These are phyloP conservation scores for Austroboletus eburneus DNA, from an alignment of 768 basidiomycete species.

Conservation along the genomic window DNA sequence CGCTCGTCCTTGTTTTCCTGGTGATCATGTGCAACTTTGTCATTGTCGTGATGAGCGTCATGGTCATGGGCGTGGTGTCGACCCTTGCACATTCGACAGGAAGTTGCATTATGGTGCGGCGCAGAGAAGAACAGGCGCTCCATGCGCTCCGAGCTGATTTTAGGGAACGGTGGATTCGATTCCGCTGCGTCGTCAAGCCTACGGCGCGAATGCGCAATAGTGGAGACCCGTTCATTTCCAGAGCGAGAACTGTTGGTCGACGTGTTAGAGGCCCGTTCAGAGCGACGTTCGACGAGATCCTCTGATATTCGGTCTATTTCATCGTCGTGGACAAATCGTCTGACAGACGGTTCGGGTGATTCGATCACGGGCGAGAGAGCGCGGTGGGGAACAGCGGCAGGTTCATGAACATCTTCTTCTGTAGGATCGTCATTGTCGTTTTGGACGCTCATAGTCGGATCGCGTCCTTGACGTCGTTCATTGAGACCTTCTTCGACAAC, in stretches of 20 bases:
- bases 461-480: conserved; percentile 58
- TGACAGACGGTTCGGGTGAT: conserved; percentile 8
- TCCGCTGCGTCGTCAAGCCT: conserved; percentile 28
- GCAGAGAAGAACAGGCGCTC: conserved; percentile 81
- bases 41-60: conserved; percentile 34
- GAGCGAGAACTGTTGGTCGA: conserved; percentile 17
- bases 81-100: conserved; percentile 60
- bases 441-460: no score
- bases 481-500: conserved; percentile 85
- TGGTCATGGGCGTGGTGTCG: conserved; percentile 43
- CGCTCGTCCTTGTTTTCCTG: conserved; percentile 14
- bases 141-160: conserved; percentile 72
- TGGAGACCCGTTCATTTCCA: conserved; percentile 1
- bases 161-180: conserved; percentile 61
- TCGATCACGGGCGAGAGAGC: background rate
- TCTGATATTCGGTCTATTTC: conserved; percentile 61
- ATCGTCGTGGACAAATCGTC: conserved; percentile 49
- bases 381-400: background rate
- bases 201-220: background rate
- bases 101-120: conserved; percentile 68
- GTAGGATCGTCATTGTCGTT: no score
- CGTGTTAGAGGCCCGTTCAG: conserved; percentile 39
- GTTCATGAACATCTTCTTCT: conserved; percentile 3
- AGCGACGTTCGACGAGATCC: conserved; percentile 65
- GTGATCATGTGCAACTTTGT: background rate